Evolutionary conservation across 768 basidiomycete species (phyloP).

Genomic region (Trametes cubensis): DNA sequence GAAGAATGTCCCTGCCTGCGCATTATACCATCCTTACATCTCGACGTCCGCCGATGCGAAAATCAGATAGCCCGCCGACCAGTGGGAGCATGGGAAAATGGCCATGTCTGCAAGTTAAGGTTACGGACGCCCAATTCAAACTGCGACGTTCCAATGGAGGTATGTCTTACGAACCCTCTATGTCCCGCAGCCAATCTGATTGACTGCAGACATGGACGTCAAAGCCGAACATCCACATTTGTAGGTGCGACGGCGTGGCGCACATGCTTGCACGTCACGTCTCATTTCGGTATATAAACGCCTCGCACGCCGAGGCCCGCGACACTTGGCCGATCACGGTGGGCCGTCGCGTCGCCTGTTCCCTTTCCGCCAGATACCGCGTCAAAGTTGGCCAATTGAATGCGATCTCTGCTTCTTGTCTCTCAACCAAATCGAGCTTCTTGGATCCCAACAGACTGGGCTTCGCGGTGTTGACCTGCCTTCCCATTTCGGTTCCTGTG

Average conservation of each 20-base stretch:
- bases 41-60: constrained; percentile 21
- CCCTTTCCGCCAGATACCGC: constrained; percentile 17
- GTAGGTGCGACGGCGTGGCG: constrained; percentile 1
- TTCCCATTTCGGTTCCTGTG: constrained; percentile 29
- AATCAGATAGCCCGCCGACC: constrained; percentile 19
- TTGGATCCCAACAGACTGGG: constrained; percentile 19
- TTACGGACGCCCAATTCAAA: constrained; percentile 21
- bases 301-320: constrained; percentile 8
- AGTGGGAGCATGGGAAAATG: constrained; percentile 26
- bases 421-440: constrained; percentile 19
- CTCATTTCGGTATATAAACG: constrained; percentile 8
- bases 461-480: constrained; percentile 21
- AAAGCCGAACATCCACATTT: not conserved
- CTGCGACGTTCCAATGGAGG: constrained; percentile 13
- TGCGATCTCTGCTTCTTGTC: constrained; percentile 23
- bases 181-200: constrained; percentile 23
- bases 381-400: constrained; percentile 23
- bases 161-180: constrained; percentile 15
- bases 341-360: constrained; percentile 3
- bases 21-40: constrained; percentile 15
- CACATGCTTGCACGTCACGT: constrained; percentile 8
- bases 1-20: constrained; percentile 17
- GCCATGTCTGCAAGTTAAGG: constrained; percentile 17
- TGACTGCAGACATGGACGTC: constrained; percentile 15
- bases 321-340: not conserved